Evolutionary conservation across 345 rosid genomes (phyloP), one percentile per base, ranked within the genome.

Genomic region (Iberis pinnata): DNA sequence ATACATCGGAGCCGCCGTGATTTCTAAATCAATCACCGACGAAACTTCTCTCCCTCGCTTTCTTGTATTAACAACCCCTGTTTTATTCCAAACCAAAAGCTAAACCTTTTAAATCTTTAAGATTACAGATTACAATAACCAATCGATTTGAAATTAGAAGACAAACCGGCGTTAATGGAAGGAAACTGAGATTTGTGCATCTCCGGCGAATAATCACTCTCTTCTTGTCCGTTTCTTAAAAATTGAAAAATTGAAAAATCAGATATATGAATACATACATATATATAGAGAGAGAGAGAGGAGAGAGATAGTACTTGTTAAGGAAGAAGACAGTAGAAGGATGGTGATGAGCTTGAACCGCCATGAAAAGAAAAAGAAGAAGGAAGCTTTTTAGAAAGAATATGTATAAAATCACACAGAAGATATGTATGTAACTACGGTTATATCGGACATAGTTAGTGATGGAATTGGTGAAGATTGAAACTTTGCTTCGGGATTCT

Each of bases 341-440:
- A 51, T 85, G 89, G 68, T 87, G 86, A 59, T 80, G 93, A 78
- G 93, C 83, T 72, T 88, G 93, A 61, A 88, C 82, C 37, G 96
- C 96, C 96, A 88, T 87, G 72, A 43, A 44, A 40, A 64, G 53
- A 2, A 32, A 3, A 5, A 27, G 37, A 53, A 62, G 61, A 38
- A n/a, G 56, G 15, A 27, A 38, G 19, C 47, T 60, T 67, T 15
- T 56, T 17, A 9, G n/a, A 43, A 18, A 36, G 53, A 43, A 53
- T 35, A 10, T 43, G 18, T 38, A 29, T 29, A 44, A 29, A 39
- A 43, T 56, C 39, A 56, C 46, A 42, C 53, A 18, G 49, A 65
- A 43, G 14, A 49, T 56, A 56, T 64, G 52, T 48, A 40, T 61
- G 40, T 64, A 50, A 48, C 18, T 12, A 60, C 41, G 50, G 51